Evolutionary conservation across 139 green algal species (phyloP).

Genomic region (Ettlia oleoabundans): DNA sequence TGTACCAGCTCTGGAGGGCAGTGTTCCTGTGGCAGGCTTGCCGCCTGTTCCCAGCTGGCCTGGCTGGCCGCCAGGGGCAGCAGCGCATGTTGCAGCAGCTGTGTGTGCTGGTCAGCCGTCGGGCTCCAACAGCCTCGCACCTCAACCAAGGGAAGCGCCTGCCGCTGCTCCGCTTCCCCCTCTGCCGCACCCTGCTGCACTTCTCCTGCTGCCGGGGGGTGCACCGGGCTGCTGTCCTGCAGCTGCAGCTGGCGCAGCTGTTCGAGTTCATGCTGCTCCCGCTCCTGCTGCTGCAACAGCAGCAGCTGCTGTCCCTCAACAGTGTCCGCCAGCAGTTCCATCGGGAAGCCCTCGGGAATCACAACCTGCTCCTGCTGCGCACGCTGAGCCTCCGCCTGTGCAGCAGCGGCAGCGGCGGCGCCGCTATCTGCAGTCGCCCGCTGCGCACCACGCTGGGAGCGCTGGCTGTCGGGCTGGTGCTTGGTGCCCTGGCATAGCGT

Average conservation of each 20-base stretch:
- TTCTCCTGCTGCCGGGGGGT: neutral
- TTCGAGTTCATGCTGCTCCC: neutral
- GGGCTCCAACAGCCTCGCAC: constrained; percentile 21
- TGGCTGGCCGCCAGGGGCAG: constrained; percentile 6
- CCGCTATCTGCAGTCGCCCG: neutral
- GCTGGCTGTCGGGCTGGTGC: neutral
- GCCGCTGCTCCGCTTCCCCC: neutral
- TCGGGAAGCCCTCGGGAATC: constrained; percentile 1
- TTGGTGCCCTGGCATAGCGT: constrained; percentile 10
- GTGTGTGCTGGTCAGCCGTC: neutral
- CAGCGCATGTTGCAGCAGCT: constrained; percentile 23
- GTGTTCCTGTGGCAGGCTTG: neutral
- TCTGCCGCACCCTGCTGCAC: neutral
- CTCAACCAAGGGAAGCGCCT: constrained; percentile 15
- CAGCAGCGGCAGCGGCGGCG: neutral
- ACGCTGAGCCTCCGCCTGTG: neutral
- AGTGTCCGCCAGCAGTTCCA: constrained; percentile 14
- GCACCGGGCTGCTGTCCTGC: neutral
- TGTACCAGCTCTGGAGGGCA: constrained; percentile 20
- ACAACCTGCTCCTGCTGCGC: constrained; percentile 27
- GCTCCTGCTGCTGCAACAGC: constrained; percentile 22
- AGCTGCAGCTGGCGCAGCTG: neutral
- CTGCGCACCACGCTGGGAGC: too few relatives aligned
- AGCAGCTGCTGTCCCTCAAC: constrained; percentile 33
- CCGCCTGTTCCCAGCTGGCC: neutral